Evolutionary conservation across 108 stramenopile genomes (phyloP).

Genomic region (Aurantiochytrium sp.): DNA sequence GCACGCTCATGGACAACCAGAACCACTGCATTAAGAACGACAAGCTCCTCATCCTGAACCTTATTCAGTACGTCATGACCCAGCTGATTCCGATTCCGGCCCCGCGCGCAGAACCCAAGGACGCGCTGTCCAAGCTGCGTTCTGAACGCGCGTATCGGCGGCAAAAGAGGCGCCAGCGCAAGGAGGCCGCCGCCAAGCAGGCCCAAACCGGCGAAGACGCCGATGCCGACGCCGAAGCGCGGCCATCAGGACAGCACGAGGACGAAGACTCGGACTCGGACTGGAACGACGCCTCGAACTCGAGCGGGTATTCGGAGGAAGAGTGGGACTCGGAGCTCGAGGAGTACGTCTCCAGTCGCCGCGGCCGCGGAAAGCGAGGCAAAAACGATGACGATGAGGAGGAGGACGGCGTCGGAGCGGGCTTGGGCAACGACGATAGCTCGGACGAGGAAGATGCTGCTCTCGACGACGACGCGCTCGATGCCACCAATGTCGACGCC

Average conservation of each 20-base stretch:
- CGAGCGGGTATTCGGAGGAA: neutral
- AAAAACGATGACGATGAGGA: neutral
- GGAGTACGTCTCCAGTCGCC: neutral
- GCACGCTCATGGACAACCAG: conserved; percentile 41
- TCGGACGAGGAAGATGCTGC: conserved; percentile 34
- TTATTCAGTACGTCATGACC: conserved; percentile 37
- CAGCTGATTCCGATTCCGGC: conserved; percentile 34
- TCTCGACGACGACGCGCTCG: neutral
- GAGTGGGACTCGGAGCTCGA: neutral
- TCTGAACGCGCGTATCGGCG: neutral
- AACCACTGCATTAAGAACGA: conserved; percentile 43
- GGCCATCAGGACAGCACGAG: neutral
- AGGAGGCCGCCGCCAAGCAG: neutral
- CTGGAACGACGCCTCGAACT: neutral
- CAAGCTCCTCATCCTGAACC: conserved; percentile 34
- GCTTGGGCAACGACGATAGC: neutral
- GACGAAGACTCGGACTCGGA: neutral
- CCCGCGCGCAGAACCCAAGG: neutral
- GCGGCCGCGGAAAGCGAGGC: neutral
- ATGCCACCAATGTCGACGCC: neutral
- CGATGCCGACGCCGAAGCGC: neutral
- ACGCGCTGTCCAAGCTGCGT: neutral
- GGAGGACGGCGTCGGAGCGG: neutral
- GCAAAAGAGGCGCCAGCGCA: neutral
- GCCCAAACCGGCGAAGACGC: neutral